Conservation (phyloP, 2,329 filamentous ascomycete genomes). For the Thermoascus crustaceus region DNA sequence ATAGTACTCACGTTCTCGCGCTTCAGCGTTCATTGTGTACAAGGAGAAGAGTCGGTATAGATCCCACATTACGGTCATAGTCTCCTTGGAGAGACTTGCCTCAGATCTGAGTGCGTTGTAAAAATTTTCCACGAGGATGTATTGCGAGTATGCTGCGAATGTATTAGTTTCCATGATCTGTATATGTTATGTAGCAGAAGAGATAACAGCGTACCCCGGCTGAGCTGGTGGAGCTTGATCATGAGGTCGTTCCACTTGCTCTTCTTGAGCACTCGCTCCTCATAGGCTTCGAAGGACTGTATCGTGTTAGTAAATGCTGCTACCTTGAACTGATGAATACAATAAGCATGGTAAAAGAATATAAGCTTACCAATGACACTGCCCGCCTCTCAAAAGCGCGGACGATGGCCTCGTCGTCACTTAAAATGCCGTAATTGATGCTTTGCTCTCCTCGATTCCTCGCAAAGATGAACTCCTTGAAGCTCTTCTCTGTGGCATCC, state of each 20-base stretch:
- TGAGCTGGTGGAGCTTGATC: slow-evolving; percentile 23
- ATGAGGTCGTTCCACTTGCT: slow-evolving; percentile 41
- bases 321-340: background rate
- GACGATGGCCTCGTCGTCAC: background rate
- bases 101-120: slow-evolving; percentile 28
- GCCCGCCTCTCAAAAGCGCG: background rate
- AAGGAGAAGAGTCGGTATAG: slow-evolving; percentile 44
- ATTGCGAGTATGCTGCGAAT: slow-evolving; percentile 42
- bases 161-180: too few relatives aligned
- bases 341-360: background rate
- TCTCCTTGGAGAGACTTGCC: slow-evolving; percentile 18
- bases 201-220: slow-evolving; percentile 12
- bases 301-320: slow-evolving; percentile 1
- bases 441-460: background rate
- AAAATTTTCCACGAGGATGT: slow-evolving; percentile 42
- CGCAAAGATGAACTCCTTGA: background rate
- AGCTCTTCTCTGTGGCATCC: background rate
- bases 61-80: slow-evolving; percentile 26
- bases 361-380: background rate
- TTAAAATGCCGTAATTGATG: background rate
- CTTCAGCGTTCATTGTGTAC: slow-evolving; percentile 39
- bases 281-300: slow-evolving; percentile 31
- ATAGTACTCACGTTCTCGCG: slow-evolving; percentile 18
- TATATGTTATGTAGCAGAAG: background rate
- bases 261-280: slow-evolving; percentile 38